These are phyloP conservation scores for Lichtheimia corymbifera DNA, from an alignment of 371 early-diverging fungal species.

Conservation along the genomic window DNA sequence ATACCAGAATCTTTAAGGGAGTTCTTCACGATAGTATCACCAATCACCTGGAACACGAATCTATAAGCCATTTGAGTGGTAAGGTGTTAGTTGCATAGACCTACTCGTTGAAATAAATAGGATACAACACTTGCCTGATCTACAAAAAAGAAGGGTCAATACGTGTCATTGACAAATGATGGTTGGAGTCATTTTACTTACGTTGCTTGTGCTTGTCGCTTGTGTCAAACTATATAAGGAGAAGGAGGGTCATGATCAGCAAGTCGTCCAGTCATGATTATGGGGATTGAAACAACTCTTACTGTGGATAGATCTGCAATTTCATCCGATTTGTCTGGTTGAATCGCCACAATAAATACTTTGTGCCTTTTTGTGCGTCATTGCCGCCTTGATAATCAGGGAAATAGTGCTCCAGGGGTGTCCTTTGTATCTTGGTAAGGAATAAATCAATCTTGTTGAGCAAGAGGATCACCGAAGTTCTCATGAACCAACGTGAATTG, in stretches of 20 bases:
- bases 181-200: slow-evolving; percentile 23
- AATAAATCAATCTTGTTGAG: slow-evolving; percentile 80
- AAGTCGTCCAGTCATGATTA: neutral
- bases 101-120: neutral
- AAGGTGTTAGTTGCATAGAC: neutral
- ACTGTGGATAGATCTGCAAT: slow-evolving; percentile 75
- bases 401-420: slow-evolving; percentile 65
- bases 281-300: slow-evolving; percentile 17
- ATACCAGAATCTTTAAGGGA: slow-evolving; percentile 8
- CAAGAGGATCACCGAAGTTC: slow-evolving; percentile 74
- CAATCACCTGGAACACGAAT: slow-evolving; percentile 9
- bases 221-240: slow-evolving; percentile 53
- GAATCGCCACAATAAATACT: slow-evolving; percentile 70
- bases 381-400: slow-evolving; percentile 71
- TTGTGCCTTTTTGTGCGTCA: slow-evolving; percentile 66
- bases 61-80: neutral
- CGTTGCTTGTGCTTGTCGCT: slow-evolving; percentile 71
- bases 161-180: neutral
- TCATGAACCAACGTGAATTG: slow-evolving; percentile 66
- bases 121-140: slow-evolving; percentile 6
- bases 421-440: slow-evolving; percentile 59
- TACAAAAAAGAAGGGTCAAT: neutral
- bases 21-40: slow-evolving; percentile 7
- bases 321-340: slow-evolving; percentile 67
- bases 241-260: no score